Evolutionary conservation across 495 filamentous ascomycete genomes (phyloP), one percentile per base, ranked within the genome.

Genomic region (Hapsidospora chrysogenum): DNA sequence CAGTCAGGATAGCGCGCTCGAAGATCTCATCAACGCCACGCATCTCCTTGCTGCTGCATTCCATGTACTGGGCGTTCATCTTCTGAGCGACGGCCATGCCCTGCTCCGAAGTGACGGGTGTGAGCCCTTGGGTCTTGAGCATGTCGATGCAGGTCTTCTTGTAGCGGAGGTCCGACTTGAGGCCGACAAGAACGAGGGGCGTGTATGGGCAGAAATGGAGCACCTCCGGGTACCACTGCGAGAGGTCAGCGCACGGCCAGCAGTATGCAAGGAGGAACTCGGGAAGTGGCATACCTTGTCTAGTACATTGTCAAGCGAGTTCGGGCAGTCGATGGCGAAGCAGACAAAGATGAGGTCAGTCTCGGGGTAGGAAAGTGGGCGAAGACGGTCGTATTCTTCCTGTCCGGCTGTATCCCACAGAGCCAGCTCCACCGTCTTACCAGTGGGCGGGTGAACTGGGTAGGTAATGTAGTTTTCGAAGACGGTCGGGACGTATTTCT

Each of bases 381-480:
- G 77, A 41, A 97, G 63, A 43, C 89, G 79, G 55, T 97, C 89
- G 55, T 97, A 97, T 61, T 96, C 92, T 58, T 97, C 89, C 57
- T 97, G 89, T 22, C 89, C 89, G 46, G 89, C 89, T 18, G 89
- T 97, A 63, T 97, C 89, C 89, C 89, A 97, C 17, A 97, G 73
- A 11, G 89, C 89, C 29, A 97, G 69, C 60, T 97, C 89, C 35
- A 96, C 82, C 23, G 74, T 85, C 65, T 95, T 95, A 42, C 89
- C 85, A 17, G 78, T 81, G 8, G 72, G 63, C 45, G 76, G 73
- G 52, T 97, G 92, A 25, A 70, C 73, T 36, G 85, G 89, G 57
- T 95, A 85, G 25, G 89, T 93, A 59, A 96, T 96, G 68, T 97
- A 97, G 62, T 97, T 97, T 51, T 97, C 89, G 52, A 97, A 97